Evolutionary conservation across 176 grass and related monocot species (phyloP), one percentile per base, ranked within the genome.

Genomic region (Phoenix roebelenii): DNA sequence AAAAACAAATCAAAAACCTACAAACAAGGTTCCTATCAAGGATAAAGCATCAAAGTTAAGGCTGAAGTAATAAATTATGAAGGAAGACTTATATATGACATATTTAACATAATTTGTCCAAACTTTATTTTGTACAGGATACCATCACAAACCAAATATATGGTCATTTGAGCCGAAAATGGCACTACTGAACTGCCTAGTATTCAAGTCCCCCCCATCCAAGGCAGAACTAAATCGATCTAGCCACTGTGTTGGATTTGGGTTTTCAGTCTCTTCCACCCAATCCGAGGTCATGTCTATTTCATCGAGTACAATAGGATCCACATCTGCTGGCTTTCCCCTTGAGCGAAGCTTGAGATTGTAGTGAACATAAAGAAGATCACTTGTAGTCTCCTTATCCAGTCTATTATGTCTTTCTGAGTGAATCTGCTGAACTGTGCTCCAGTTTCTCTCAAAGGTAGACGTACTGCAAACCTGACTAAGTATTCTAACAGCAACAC

Each of bases 391-490:
- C 59, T 91, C 93, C 72, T 91, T 97, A 63, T 85, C 81, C 6
- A 97, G 60, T 63, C 83, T 74, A 52, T 97, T 91, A 48, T 84
- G 78, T 57, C 91, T 97, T 19, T 97, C 87, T 1, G 76, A 80
- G 70, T 97, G 87, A 73, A 76, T 85, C 23, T 82, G 81, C 22
- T 88, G 78, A 69, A 95, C 80, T 56, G 83, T 50, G 51, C 30
- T 63, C 93, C 93, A 88, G 23, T 97, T 89, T 67, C 78, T 89
- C 28, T 91, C 75, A 51, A 87, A 82, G 3, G 80, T 88, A 56
- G 69, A 75, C 14, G 77, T 88, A 73, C 92, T 91, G 75, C 93
- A 91, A 57, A 97, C 93, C 67, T 97, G 87, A 57, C 87, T 97
- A 18, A 87, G 79, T 82, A 97, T 78, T 75, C 93, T 88, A 5